These are phyloP conservation scores for Batkoa obscura DNA, from an alignment of 371 early-diverging fungal species.

Conservation along the genomic window DNA sequence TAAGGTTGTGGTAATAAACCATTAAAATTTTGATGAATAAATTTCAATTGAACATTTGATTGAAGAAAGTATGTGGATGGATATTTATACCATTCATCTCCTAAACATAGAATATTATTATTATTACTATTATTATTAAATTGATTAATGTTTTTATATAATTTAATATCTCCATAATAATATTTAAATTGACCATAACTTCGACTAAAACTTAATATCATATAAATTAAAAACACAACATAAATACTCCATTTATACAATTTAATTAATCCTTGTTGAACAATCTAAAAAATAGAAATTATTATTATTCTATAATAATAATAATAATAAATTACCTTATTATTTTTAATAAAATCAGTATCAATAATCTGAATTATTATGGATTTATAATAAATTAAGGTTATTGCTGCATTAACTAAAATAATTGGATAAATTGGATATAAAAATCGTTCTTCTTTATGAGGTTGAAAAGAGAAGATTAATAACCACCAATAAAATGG, in stretches of 20 bases:
- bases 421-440: slow-evolving; percentile 82
- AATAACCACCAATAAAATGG: slow-evolving; percentile 59
- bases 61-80: slow-evolving; percentile 82
- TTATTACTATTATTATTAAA: slow-evolving; percentile 8
- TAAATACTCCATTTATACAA: neutral
- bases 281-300: too few relatives aligned
- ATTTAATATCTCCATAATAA: slow-evolving; percentile 12
- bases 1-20: slow-evolving; percentile 42
- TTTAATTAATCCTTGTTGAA: neutral
- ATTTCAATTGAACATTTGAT: slow-evolving; percentile 28
- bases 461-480: slow-evolving; percentile 69
- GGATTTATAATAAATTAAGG: slow-evolving; percentile 24
- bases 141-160: slow-evolving; percentile 8
- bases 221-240: slow-evolving; percentile 9
- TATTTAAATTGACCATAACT: slow-evolving; percentile 13
- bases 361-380: slow-evolving; percentile 10
- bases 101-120: slow-evolving; percentile 50
- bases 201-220: slow-evolving; percentile 11
- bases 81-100: slow-evolving; percentile 88
- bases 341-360: neutral
- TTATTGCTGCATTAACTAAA: slow-evolving; percentile 52
- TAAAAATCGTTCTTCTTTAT: slow-evolving; percentile 92
- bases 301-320: too few relatives aligned
- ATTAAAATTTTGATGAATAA: slow-evolving; percentile 34
- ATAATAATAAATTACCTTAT: neutral